A percentile compares a stretch with the other conserved stretches of the same genome.
phyloP scores from a whole-genome alignment of 1,139 yeast genomes.

The Taiozyma onychis region DNA sequence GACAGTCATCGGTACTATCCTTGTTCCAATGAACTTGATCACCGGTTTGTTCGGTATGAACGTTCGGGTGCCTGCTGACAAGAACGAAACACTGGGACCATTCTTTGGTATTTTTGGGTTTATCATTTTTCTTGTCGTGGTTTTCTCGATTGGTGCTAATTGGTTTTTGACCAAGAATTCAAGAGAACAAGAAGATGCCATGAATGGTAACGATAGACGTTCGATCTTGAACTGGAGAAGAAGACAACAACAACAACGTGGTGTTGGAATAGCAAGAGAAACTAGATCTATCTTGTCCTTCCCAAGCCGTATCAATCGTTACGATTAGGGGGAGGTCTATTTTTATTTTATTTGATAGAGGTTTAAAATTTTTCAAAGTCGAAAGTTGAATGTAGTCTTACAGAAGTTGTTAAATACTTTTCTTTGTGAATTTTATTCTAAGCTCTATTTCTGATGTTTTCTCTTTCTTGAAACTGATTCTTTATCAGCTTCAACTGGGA shows the following conservation, averaged over 20 bases:
- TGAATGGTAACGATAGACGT: constrained; percentile 27
- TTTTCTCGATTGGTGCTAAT: constrained; percentile 32
- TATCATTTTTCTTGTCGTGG: constrained; percentile 33
- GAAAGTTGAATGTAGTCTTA: background rate
- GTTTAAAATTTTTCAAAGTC: too few species aligned
- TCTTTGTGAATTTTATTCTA: background rate
- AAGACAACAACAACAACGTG: constrained; percentile 10
- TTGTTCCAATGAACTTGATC: constrained; percentile 83
- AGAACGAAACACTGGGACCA: constrained; percentile 43
- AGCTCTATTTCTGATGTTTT: background rate
- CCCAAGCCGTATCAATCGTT: constrained; percentile 22
- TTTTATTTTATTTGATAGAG: background rate
- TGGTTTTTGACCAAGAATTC: constrained; percentile 33
- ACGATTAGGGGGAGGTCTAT: constrained; percentile 8
- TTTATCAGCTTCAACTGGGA: constrained; percentile 30
- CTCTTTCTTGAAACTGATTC: background rate
- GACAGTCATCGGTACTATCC: constrained; percentile 82
- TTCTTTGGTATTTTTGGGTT: constrained; percentile 63
- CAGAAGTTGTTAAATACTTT: background rate
- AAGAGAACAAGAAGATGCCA: constrained; percentile 29
- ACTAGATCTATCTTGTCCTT: constrained; percentile 21
- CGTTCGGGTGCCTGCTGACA: constrained; percentile 77
- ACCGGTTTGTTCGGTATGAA: constrained; percentile 98
- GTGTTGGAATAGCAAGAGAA: constrained; percentile 16
- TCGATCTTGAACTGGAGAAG: constrained; percentile 28